Percentiles rank a stretch among this genome's conserved stretches.
Conservation (phyloP, 2,329 filamentous ascomycete species). For the Monosporascus sp. region DNA sequence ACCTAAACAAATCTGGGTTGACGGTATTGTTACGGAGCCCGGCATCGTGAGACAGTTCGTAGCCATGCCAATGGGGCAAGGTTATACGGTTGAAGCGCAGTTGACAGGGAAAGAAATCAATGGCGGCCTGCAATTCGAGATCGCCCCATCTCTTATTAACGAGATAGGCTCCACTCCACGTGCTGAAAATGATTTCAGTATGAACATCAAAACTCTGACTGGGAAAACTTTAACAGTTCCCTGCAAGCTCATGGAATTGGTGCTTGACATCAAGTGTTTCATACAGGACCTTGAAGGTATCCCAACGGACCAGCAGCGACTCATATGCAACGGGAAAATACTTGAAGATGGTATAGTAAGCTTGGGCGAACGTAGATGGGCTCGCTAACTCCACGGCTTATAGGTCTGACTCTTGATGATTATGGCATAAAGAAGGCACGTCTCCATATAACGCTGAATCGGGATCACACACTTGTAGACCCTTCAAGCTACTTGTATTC, state of each 20-base stretch:
- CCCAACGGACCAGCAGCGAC: neutral
- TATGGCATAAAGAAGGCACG: no score
- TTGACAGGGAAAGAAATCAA: conserved; percentile 34
- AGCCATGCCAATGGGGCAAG: conserved; percentile 35
- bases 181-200: no score
- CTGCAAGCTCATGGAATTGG: neutral
- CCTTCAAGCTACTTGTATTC: no score
- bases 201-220: neutral
- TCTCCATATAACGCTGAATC: no score
- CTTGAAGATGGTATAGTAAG: no score
- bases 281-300: neutral
- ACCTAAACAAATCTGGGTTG: conserved; percentile 33
- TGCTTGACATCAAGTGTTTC: neutral
- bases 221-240: conserved; percentile 1
- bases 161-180: neutral
- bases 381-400: no score
- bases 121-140: conserved; percentile 39
- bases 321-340: no score
- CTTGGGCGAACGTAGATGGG: no score
- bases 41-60: conserved; percentile 42
- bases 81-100: conserved; percentile 40
- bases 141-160: conserved; percentile 24
- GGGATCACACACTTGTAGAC: no score
- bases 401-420: no score
- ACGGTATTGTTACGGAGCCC: conserved; percentile 30